Conservation (phyloP, 2,329 filamentous ascomycete species). For the Keithomyces neogunnii region DNA sequence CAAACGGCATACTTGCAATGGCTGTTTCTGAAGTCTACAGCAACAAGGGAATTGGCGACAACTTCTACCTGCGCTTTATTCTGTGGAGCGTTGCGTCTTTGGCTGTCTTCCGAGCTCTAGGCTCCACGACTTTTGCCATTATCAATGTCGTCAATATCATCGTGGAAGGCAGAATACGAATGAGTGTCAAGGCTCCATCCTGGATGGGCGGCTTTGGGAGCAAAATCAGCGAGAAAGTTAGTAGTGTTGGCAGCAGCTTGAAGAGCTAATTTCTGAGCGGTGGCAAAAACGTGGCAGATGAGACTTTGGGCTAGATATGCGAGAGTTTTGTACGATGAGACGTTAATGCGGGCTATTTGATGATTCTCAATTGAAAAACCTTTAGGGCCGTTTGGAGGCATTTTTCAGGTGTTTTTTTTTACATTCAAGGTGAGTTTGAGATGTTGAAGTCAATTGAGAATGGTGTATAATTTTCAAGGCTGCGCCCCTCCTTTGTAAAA, state of each 20-base stretch:
- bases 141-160: conserved; percentile 78
- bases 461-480: no score
- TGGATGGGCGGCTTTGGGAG: conserved; percentile 36
- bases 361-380: background rate
- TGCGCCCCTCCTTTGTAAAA: no score
- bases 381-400: background rate
- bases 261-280: conserved; percentile 17
- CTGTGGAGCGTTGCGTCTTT: conserved; percentile 84
- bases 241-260: conserved; percentile 38
- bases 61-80: conserved; percentile 88
- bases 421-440: no score
- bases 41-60: conserved; percentile 61
- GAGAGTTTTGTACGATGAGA: conserved; percentile 11
- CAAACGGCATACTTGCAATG: conserved; percentile 91
- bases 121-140: conserved; percentile 71
- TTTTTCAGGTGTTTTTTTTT: no score
- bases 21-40: conserved; percentile 80
- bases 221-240: conserved; percentile 39
- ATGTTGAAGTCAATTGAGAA: no score
- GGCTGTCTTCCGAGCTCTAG: conserved; percentile 81
- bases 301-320: background rate
- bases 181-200: conserved; percentile 41
- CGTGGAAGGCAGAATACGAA: conserved; percentile 71
- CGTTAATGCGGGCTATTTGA: conserved; percentile 3
- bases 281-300: background rate